These are phyloP conservation scores for Sporobolomyces pararoseus DNA, from an alignment of 768 basidiomycete species.

Conservation along the genomic window DNA sequence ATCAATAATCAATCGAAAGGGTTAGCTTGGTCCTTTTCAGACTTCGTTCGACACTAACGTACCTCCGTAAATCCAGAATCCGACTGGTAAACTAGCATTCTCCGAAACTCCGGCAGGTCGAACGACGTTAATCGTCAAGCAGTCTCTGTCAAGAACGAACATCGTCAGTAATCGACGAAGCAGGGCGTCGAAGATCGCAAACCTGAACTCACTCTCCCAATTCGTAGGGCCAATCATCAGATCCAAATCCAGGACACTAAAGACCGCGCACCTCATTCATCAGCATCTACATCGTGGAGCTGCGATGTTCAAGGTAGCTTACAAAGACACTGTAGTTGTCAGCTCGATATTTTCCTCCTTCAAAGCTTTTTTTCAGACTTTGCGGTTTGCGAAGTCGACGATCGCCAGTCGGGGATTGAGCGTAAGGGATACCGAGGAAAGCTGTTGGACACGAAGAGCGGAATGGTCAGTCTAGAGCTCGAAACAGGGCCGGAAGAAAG, in stretches of 20 bases:
- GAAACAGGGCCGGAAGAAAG: not conserved
- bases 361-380: not conserved
- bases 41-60: too few species aligned
- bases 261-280: too few species aligned
- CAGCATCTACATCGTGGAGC: too few species aligned
- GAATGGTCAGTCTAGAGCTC: not conserved
- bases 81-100: conserved; percentile 28
- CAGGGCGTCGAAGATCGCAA: too few species aligned
- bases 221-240: not conserved
- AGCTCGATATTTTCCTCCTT: not conserved
- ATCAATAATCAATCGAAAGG: not conserved
- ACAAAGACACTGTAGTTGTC: conserved; percentile 1
- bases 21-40: not conserved
- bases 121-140: conserved; percentile 39
- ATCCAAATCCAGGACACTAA: conserved; percentile 8
- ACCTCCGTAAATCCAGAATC: conserved; percentile 47
- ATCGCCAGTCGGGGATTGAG: conserved; percentile 3
- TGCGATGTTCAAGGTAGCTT: not conserved
- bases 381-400: conserved; percentile 7
- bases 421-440: conserved; percentile 28
- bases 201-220: conserved; percentile 1
- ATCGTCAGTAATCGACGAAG: not conserved
- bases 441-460: not conserved
- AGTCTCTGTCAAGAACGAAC: conserved; percentile 33
- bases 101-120: conserved; percentile 27